Evolutionary conservation across 1,284 basidiomycete genomes (phyloP), one percentile per base, ranked within the genome.

Genomic region (Leccinum pachyderme): DNA sequence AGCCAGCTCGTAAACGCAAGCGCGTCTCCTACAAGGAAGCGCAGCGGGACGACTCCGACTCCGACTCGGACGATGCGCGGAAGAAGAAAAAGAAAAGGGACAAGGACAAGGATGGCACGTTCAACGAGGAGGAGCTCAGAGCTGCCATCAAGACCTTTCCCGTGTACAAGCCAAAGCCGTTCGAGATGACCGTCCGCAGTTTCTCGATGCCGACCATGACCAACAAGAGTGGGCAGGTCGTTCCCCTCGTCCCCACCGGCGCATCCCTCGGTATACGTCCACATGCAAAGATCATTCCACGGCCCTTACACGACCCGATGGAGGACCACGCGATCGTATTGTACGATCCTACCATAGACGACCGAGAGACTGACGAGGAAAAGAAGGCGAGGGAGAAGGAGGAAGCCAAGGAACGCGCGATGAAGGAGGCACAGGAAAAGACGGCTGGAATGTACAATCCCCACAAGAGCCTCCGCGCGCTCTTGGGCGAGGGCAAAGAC

Each of bases 321-420:
- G 87, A 90, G 53, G 95, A 98, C 66, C 95, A 97, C 70, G 95
- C 97, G 0, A 96, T 99, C 60, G 97, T 99, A 0, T 76, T 98
- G 4, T 99, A 94, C 70, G 96, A 99, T 67, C 96, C 96, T 0
- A 99, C 96, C 0, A 86, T 97, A 47, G 95, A 99, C 68, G 89
- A 91, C 66, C 77, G 87, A 63, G 94, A 96, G 65, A 93, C 91
- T 0, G 89, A 93, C 58, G 90, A 92, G 65, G 90, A 92, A 72
- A 80, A 74, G 71, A 85, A 76, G 69, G 86, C 83, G 60, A 75
- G 86, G 32, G 79, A 85, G 66, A 86, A 85, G 65, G 82, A 86
- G 61, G 89, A 89, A 62, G 84, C 80, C 43, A 87, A 81, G 64
- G 81, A 81, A 62, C 81, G 77, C 54, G 81, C 82, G 7, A 77